These are phyloP conservation scores for Verticillium zaregamsianum DNA, from an alignment of 2,329 filamentous ascomycete species.

Conservation along the genomic window DNA sequence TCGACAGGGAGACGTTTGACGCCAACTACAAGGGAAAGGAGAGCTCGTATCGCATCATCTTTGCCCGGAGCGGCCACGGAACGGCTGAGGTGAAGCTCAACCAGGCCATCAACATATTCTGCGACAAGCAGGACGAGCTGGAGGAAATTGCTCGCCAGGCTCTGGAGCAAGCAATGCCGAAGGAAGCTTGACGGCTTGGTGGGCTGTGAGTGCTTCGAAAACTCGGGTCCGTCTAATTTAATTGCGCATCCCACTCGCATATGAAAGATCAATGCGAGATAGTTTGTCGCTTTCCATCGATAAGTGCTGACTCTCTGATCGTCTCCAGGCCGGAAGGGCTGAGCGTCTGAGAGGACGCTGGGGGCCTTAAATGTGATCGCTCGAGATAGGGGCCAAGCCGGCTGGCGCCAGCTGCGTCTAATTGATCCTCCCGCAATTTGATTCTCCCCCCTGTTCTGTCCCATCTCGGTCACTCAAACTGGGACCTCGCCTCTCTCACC, in stretches of 20 bases:
- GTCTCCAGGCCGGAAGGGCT: too few relatives aligned
- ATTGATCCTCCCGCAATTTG: neutral
- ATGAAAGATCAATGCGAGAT: too few relatives aligned
- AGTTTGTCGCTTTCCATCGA: too few relatives aligned
- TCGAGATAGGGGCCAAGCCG: neutral
- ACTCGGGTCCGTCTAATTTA: too few relatives aligned
- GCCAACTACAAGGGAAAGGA: constrained; percentile 28
- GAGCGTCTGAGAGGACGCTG: too few relatives aligned
- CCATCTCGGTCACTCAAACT: neutral
- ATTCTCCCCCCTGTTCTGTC: neutral
- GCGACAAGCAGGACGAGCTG: constrained; percentile 48
- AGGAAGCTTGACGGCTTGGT: neutral
- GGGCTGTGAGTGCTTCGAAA: too few relatives aligned
- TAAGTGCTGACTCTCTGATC: too few relatives aligned
- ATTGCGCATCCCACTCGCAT: too few relatives aligned
- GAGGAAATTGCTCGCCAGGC: constrained; percentile 27
- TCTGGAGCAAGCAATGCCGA: neutral
- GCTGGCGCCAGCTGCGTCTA: neutral
- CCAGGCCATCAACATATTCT: constrained; percentile 55
- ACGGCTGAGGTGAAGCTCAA: constrained; percentile 46
- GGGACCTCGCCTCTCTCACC: neutral
- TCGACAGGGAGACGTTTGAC: constrained; percentile 6
- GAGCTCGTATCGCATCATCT: constrained; percentile 44
- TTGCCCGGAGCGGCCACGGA: constrained; percentile 42
- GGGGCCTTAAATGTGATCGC: too few relatives aligned